These are phyloP conservation scores for Talaromyces borbonicus DNA, from an alignment of 495 filamentous ascomycete genomes.

Conservation along the genomic window DNA sequence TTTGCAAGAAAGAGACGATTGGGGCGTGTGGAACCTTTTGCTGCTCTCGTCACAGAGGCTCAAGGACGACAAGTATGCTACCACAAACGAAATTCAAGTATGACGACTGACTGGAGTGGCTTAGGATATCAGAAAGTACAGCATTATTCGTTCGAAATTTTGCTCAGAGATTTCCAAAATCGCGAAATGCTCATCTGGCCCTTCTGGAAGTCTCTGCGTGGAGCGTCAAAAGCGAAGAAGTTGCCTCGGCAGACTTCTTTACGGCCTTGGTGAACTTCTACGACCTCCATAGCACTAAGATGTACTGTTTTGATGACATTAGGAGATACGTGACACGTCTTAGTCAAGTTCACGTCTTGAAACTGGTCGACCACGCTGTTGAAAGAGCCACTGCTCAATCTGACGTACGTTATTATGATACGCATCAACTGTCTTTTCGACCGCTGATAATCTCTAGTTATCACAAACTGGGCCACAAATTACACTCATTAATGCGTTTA, in stretches of 20 bases:
- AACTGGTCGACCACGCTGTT: conserved; percentile 29
- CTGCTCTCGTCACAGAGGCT: conserved; percentile 19
- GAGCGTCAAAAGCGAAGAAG: conserved; percentile 20
- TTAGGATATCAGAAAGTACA: conserved; percentile 23
- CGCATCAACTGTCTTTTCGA: neutral
- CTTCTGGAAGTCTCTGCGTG: conserved; percentile 20
- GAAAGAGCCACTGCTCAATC: conserved; percentile 15
- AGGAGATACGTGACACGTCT: conserved; percentile 31
- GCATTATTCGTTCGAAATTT: conserved; percentile 27
- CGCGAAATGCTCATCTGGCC: conserved; percentile 41
- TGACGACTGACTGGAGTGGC: too few species aligned
- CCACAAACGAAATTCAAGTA: too few species aligned
- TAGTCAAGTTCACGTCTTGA: conserved; percentile 22
- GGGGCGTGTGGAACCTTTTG: conserved; percentile 45
- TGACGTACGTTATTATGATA: conserved; percentile 27
- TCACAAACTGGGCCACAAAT: conserved; percentile 17
- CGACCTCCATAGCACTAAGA: conserved; percentile 37
- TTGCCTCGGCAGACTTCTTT: conserved; percentile 26
- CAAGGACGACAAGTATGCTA: conserved; percentile 25
- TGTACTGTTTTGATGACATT: conserved; percentile 46
- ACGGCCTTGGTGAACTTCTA: conserved; percentile 40
- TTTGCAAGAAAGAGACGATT: conserved; percentile 43
- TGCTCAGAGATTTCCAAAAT: conserved; percentile 26
- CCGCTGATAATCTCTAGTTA: conserved; percentile 9
- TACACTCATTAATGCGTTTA: conserved; percentile 43